phyloP scores from a whole-genome alignment of 2,329 filamentous ascomycete species.

The Chaetomium sp. region DNA sequence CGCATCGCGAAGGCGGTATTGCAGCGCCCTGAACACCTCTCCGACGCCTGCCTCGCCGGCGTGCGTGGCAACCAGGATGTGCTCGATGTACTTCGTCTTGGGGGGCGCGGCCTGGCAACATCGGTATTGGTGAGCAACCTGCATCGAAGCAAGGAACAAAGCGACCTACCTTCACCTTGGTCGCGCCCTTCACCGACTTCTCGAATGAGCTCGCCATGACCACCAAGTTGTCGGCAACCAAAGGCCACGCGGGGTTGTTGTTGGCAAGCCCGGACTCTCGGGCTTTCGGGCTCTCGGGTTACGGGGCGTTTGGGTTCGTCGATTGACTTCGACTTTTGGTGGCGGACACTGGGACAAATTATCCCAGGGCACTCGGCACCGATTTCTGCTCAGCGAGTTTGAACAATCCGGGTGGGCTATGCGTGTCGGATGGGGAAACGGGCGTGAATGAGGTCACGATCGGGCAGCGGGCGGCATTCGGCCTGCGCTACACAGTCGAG shows the following conservation, averaged over 20 bases:
- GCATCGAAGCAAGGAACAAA: not conserved
- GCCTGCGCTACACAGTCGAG: conserved; percentile 10
- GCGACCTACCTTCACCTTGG: conserved; percentile 83
- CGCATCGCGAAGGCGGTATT: conserved; percentile 85
- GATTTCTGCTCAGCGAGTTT: not conserved
- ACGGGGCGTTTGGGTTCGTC: conserved; percentile 8
- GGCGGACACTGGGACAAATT: conserved; percentile 1
- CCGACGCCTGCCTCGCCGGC: conserved; percentile 91
- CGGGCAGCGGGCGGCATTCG: conserved; percentile 25
- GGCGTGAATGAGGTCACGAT: conserved; percentile 20
- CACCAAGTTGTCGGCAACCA: conserved; percentile 22
- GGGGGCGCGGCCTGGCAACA: conserved; percentile 77
- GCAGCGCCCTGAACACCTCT: conserved; percentile 91
- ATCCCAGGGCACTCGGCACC: not conserved
- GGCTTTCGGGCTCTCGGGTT: conserved; percentile 12
- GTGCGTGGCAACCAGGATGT: conserved; percentile 93
- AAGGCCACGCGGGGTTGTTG: conserved; percentile 3
- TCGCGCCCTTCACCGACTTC: conserved; percentile 98
- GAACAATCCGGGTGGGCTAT: not conserved
- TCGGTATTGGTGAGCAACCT: conserved; percentile 22
- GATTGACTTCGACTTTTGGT: not conserved
- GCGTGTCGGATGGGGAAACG: not conserved
- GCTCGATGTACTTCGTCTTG: conserved; percentile 99
- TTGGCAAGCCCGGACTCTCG: conserved; percentile 4
- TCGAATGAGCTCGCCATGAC: conserved; percentile 87